Percentiles rank a stretch among this genome's conserved stretches.
Conservation (phyloP, 257 asterid genomes). For the Fraxinus excelsior region DNA sequence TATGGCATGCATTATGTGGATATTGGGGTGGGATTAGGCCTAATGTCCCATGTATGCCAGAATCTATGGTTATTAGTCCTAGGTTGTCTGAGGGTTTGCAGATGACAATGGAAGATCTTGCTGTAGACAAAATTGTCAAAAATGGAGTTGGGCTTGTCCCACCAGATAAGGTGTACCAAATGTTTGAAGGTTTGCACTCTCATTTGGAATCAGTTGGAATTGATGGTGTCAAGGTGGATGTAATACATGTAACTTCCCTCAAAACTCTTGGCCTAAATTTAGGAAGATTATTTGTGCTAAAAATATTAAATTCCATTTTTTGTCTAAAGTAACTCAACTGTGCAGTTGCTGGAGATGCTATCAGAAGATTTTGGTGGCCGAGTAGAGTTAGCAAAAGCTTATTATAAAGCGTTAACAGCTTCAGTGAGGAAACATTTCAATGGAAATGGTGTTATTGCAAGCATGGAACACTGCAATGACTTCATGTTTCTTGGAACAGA, state of each 20-base stretch:
- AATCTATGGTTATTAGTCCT: constrained; percentile 29
- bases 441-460: constrained; percentile 50
- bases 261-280: not conserved
- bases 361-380: constrained; percentile 39
- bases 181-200: too few species aligned
- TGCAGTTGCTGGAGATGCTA: constrained; percentile 37
- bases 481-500: constrained; percentile 55
- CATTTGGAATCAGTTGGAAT: constrained; percentile 34
- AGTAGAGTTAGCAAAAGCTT: constrained; percentile 41
- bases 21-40: constrained; percentile 49
- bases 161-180: constrained; percentile 19
- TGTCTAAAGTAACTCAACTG: not conserved
- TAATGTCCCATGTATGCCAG: constrained; percentile 25
- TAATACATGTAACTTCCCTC: constrained; percentile 36
- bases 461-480: constrained; percentile 56
- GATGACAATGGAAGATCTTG: constrained; percentile 45
- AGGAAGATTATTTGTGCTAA: not conserved
- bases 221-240: constrained; percentile 47
- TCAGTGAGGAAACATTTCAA: constrained; percentile 37
- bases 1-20: constrained; percentile 46
- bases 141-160: constrained; percentile 38
- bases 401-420: constrained; percentile 34
- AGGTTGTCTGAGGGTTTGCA: constrained; percentile 35
- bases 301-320: too few species aligned
- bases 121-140: constrained; percentile 40